These are phyloP conservation scores for Candida freyschussii DNA, from an alignment of 1,139 yeast species.

Conservation along the genomic window DNA sequence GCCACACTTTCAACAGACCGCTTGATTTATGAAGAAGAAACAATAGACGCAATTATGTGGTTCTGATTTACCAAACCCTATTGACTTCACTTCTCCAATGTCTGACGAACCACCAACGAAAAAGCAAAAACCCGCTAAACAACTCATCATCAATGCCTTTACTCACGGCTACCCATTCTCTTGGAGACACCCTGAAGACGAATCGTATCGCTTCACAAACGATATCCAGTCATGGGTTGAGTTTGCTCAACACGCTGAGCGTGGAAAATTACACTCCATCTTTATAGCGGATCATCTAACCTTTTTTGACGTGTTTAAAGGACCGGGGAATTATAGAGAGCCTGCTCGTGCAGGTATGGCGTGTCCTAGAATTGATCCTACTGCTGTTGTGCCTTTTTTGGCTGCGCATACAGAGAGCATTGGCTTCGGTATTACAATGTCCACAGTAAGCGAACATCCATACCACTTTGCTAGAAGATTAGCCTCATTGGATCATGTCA, in stretches of 20 bases:
- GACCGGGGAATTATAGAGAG: constrained; percentile 38
- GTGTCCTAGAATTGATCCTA: constrained; percentile 33
- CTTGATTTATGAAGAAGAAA: too few relatives aligned
- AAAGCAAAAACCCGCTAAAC: neutral
- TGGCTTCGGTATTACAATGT: constrained; percentile 35
- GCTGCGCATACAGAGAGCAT: constrained; percentile 35
- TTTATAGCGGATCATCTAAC: constrained; percentile 40
- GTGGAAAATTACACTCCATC: constrained; percentile 36
- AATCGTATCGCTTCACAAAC: constrained; percentile 29
- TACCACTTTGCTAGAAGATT: constrained; percentile 37
- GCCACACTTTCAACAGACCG: too few relatives aligned
- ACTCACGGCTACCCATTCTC: constrained; percentile 1
- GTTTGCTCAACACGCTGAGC: constrained; percentile 35
- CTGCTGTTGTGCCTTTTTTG: constrained; percentile 33
- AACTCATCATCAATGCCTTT: constrained; percentile 1
- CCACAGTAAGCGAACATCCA: constrained; percentile 38
- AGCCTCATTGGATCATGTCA: constrained; percentile 37
- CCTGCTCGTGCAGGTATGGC: constrained; percentile 35
- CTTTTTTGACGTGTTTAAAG: constrained; percentile 36
- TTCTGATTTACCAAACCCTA: too few relatives aligned
- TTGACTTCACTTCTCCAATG: too few relatives aligned
- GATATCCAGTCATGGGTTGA: constrained; percentile 37
- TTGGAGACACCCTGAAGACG: constrained; percentile 38
- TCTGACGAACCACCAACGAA: too few relatives aligned
- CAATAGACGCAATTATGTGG: too few relatives aligned